Base-by-base conservation (phyloP, 2,329 filamentous ascomycete genomes). In the Trichophyton mentagrophytes region DNA sequence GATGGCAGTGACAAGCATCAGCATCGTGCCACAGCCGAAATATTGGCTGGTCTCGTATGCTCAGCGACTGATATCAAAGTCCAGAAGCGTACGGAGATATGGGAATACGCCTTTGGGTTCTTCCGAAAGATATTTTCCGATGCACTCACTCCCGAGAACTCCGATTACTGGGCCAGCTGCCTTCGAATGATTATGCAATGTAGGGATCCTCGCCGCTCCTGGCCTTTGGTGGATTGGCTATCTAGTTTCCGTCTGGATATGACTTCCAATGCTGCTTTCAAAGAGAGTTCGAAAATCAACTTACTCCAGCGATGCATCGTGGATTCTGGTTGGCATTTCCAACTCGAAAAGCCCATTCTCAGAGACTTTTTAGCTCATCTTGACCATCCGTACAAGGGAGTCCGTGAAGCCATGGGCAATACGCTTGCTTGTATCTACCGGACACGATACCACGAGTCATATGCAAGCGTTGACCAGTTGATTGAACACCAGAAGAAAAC, bases 1-100 rank as follows among this genome's bases (percentile, higher is more conserved):
- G 92, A 99, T 72, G 93, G 95, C 8, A 93, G 86, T 67, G 93
- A 99, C 71, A 96, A 96, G 74, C 93, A 99, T 72, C 92, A 99
- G 71, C 93, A 99, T 72, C 88, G 93, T 59, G 93, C 93, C 15
- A 96, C 93, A 1, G 84, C 93, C 0, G 93, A 99, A 74, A 96
- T 99, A 61, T 78, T 99, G 57, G 90, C 89, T 13, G 91, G 89
- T 3, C 74, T 99, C 67, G 79, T 99, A 27, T 85, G 85, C 15
- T 89, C 89, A 40, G 89, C 90, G 15, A 82, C 86, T 57, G 91
- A 96, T 66, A 85, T 90, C 30, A 85, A 86, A 4, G 77, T 85
- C 3, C 84, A 89, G 59, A 84, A 87, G 65, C 85, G 90, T 53
- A 83, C 87, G 61, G 79, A 83, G 66, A 83, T 95, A 0, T 99